Evolutionary conservation across 164 flowering plant species (phyloP).

Genomic region (Annona squamosa): DNA sequence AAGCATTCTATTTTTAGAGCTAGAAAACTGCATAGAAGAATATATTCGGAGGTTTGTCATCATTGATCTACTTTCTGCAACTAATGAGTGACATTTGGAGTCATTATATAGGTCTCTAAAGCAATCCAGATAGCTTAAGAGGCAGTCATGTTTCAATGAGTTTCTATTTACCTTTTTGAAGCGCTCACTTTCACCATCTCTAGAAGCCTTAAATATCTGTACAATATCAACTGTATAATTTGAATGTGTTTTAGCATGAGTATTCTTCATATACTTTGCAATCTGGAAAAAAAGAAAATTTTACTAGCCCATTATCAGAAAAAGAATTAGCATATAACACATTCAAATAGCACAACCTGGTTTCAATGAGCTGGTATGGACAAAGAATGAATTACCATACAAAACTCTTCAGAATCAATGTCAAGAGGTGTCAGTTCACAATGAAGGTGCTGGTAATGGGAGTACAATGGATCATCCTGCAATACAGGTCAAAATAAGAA

Average conservation of each 20-base stretch:
- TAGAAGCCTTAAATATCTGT: constrained; percentile 60
- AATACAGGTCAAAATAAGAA: constrained; percentile 5
- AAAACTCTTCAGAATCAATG: constrained; percentile 49
- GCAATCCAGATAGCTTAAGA: background rate
- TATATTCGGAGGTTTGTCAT: background rate
- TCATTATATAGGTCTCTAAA: background rate
- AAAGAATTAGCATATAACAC: background rate
- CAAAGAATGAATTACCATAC: constrained; percentile 40
- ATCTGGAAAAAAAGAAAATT: constrained; percentile 35
- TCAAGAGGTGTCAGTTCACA: constrained; percentile 65
- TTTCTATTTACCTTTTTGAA: constrained; percentile 48
- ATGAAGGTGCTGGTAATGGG: constrained; percentile 58
- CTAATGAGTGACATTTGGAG: no score
- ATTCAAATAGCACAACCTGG: background rate
- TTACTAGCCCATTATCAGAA: background rate
- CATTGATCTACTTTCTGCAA: no score
- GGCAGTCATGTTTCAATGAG: background rate
- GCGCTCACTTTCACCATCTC: constrained; percentile 61
- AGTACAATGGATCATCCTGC: constrained; percentile 75
- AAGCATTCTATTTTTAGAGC: constrained; percentile 69
- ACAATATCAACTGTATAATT: constrained; percentile 60
- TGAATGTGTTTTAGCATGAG: constrained; percentile 90
- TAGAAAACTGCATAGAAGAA: constrained; percentile 48
- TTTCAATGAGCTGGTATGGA: background rate
- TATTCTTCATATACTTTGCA: constrained; percentile 61